Percentiles rank a stretch among this genome's conserved stretches.
Evolutionary conservation across 208 protist genomes (phyloP).

Genomic region (Strigomonas culicis): DNA sequence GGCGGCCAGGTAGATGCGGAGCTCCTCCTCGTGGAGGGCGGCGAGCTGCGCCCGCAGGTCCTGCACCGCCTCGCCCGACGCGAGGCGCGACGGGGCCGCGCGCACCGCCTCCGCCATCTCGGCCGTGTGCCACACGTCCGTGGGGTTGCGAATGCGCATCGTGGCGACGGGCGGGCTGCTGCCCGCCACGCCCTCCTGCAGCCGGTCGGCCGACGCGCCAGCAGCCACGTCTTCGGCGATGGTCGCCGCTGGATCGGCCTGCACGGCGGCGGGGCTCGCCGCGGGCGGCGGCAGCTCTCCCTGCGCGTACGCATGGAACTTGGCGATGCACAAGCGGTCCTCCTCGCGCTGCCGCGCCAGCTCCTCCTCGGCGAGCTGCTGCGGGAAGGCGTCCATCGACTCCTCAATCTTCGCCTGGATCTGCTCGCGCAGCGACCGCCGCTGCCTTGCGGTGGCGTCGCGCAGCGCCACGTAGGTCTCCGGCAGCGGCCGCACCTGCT

Average conservation of each 20-base stretch:
- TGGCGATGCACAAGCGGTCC: slow-evolving; percentile 63
- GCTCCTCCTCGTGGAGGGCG: slow-evolving; percentile 81
- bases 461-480: slow-evolving; percentile 89
- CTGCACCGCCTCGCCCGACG: slow-evolving; percentile 25
- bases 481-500: slow-evolving; percentile 74
- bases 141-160: slow-evolving; percentile 81
- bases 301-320: slow-evolving; percentile 84
- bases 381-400: slow-evolving; percentile 62
- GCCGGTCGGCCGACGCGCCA: too few relatives aligned
- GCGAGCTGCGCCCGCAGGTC: slow-evolving; percentile 41
- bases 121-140: slow-evolving; percentile 73
- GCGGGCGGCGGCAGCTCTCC: slow-evolving; percentile 45
- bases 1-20: slow-evolving; percentile 84
- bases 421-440: slow-evolving; percentile 56
- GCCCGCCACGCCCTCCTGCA: too few relatives aligned
- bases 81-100: slow-evolving; percentile 15
- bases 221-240: too few relatives aligned
- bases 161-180: slow-evolving; percentile 31
- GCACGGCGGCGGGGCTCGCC: not conserved
- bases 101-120: slow-evolving; percentile 57
- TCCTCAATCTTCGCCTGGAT: slow-evolving; percentile 87
- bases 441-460: slow-evolving; percentile 63
- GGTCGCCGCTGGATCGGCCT: not conserved
- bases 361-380: slow-evolving; percentile 68
- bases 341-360: slow-evolving; percentile 53